phyloP scores from a whole-genome alignment of 2,329 filamentous ascomycete species.

The Colletotrichum gigasporum region DNA sequence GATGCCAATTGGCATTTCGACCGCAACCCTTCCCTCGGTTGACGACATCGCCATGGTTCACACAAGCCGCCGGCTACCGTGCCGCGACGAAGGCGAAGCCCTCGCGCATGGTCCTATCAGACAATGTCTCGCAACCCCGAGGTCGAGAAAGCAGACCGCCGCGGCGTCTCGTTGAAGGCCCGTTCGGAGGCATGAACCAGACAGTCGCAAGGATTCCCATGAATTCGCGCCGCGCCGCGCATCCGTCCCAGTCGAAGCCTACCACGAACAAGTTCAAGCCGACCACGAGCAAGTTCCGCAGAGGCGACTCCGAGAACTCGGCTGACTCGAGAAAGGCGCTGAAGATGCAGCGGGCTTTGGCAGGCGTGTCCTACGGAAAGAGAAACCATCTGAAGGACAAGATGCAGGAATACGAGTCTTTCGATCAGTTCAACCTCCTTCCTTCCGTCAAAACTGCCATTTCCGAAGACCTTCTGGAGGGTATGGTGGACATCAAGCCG shows the following conservation, averaged over 20 bases:
- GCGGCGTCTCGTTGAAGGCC: conserved; percentile 53
- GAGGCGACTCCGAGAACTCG: conserved; percentile 39
- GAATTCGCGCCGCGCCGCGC: not conserved
- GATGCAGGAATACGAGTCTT: conserved; percentile 77
- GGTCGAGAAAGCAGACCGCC: conserved; percentile 46
- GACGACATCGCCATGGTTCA: conserved; percentile 42
- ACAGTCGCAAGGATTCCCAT: conserved; percentile 52
- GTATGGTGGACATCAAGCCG: conserved; percentile 78
- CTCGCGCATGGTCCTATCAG: conserved; percentile 68
- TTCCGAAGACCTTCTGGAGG: conserved; percentile 76
- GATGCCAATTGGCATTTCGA: conserved; percentile 25
- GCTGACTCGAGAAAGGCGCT: conserved; percentile 71
- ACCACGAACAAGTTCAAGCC: conserved; percentile 37
- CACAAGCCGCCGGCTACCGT: conserved; percentile 47
- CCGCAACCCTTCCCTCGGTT: conserved; percentile 16
- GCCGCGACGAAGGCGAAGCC: conserved; percentile 48
- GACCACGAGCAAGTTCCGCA: conserved; percentile 33
- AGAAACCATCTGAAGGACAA: conserved; percentile 60
- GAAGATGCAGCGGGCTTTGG: conserved; percentile 89
- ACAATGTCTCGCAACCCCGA: conserved; percentile 56
- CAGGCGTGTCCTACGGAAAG: conserved; percentile 79
- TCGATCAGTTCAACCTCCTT: conserved; percentile 82
- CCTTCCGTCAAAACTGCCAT: conserved; percentile 78
- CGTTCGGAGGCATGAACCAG: conserved; percentile 66
- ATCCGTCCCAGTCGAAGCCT: conserved; percentile 41